Base-by-base conservation (phyloP, 2,329 filamentous ascomycete species). In the Fonsecaea multimorphosa region DNA sequence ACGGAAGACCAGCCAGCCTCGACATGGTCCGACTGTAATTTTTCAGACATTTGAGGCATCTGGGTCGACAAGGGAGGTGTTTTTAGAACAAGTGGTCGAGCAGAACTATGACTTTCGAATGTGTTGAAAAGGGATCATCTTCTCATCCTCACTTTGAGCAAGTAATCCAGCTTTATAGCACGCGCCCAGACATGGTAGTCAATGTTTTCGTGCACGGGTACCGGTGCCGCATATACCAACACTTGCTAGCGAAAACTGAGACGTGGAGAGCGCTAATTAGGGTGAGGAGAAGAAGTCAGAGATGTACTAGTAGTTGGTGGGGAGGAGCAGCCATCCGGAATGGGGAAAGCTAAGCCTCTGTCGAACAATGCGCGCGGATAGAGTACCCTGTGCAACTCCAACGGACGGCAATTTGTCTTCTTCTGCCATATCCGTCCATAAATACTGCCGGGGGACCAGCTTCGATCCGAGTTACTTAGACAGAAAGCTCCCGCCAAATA, bases 1-100 rank as follows among this genome's bases (percentile, higher is more conserved):
- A 44, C 27, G 22, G 36, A 29, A 14, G 64, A 56, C 31, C 34
- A 60, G 38, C 60, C 60, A 9, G 64, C 46, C 51, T 66, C 64
- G 27, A 63, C 32, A 44, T 66, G 60, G 61, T 66, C 56, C n/a
- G 32, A 19, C 14, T 16, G 36, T 16, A 24, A 29, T 29, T 66
- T 66, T 44, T 66, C 64, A 16, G 38, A 19, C 53, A 54, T 66
- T 44, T 66, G 58, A 16, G 38, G 14, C 53, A 54, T 62, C 11
- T 29, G 38, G 22, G 57, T 32, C 29, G n/a, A 32, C n/a, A 34
- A 34, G 32, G n/a, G 6, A 31, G 27, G 9, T 9, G 46, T 34
- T 4, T 55, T 56, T 12, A 38, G 6, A 27, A 22, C 24, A 27
- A 38, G 5, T 3, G 12, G 24, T 24, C 19, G 19, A 8, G 8